These are phyloP conservation scores for Neobulgaria alba DNA, from an alignment of 2,329 filamentous ascomycete species.

Conservation along the genomic window DNA sequence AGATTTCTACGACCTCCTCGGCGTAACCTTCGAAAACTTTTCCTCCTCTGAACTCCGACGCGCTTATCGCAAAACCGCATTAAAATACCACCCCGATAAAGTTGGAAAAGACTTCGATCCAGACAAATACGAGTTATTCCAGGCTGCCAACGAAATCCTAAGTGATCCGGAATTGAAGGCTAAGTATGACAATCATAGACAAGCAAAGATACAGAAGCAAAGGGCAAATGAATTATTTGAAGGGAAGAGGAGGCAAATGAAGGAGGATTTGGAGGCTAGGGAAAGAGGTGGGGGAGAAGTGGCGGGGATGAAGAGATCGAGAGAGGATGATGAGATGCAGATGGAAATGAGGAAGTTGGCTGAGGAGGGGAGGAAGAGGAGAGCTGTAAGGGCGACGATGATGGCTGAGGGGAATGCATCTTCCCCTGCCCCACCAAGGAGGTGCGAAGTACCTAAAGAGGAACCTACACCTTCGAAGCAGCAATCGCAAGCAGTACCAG, in stretches of 20 bases:
- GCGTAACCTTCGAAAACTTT: slow-evolving; percentile 21
- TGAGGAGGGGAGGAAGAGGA: slow-evolving; percentile 42
- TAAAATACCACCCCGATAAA: slow-evolving; percentile 95
- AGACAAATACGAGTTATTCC: slow-evolving; percentile 75
- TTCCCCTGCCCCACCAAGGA: slow-evolving; percentile 9
- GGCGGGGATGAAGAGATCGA: slow-evolving; percentile 49
- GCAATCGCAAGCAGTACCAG: slow-evolving; percentile 13
- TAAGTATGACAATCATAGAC: slow-evolving; percentile 69
- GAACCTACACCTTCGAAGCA: background rate
- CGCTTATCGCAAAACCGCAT: slow-evolving; percentile 74
- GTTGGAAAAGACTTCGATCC: slow-evolving; percentile 66
- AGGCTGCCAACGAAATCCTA: slow-evolving; percentile 80
- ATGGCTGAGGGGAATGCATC: slow-evolving; percentile 24
- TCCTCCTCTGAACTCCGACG: slow-evolving; percentile 25
- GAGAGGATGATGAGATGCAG: slow-evolving; percentile 39
- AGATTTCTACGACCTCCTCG: slow-evolving; percentile 28
- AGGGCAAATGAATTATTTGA: slow-evolving; percentile 67
- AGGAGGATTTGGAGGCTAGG: slow-evolving; percentile 75
- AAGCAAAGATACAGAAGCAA: slow-evolving; percentile 61
- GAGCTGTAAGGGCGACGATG: slow-evolving; percentile 38
- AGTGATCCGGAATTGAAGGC: slow-evolving; percentile 60
- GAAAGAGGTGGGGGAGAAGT: slow-evolving; percentile 48
- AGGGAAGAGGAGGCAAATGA: slow-evolving; percentile 64
- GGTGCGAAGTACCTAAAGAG: background rate
- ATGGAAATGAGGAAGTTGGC: slow-evolving; percentile 40